Evolutionary conservation across 805 yeast species (phyloP).

Genomic region (Saccharomycopsis sp.): DNA sequence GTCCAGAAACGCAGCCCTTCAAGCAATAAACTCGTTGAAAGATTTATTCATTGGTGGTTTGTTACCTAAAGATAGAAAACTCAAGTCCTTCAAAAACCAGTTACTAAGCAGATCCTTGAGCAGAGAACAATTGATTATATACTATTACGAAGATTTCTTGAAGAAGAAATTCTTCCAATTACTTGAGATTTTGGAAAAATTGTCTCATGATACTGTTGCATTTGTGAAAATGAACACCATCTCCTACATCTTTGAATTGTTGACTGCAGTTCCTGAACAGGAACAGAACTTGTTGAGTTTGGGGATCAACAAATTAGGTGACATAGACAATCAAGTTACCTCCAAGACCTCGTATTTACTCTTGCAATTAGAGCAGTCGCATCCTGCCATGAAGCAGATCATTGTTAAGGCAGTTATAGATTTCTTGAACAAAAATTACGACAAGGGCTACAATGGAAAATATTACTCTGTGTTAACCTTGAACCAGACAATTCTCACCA

Average conservation of each 20-base stretch:
- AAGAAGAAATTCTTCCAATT: constrained; percentile 72
- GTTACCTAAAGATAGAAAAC: constrained; percentile 75
- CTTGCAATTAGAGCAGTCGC: constrained; percentile 76
- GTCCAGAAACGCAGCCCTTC: constrained; percentile 87
- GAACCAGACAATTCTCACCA: constrained; percentile 85
- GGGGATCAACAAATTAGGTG: constrained; percentile 93
- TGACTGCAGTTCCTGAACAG: constrained; percentile 90
- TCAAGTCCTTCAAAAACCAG: constrained; percentile 74
- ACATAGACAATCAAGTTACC: constrained; percentile 81
- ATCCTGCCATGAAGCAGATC: constrained; percentile 91
- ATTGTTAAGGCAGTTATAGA: constrained; percentile 77
- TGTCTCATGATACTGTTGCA: constrained; percentile 86
- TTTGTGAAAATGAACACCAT: constrained; percentile 78
- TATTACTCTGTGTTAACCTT: constrained; percentile 84
- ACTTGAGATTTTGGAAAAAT: constrained; percentile 65
- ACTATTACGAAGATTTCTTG: constrained; percentile 84
- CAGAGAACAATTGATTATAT: constrained; percentile 57
- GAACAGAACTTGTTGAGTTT: constrained; percentile 83
- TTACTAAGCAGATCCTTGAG: constrained; percentile 41
- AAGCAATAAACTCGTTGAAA: constrained; percentile 80
- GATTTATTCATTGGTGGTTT: constrained; percentile 83
- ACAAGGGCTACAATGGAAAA: constrained; percentile 73
- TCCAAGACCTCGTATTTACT: constrained; percentile 81
- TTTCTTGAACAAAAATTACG: constrained; percentile 61
- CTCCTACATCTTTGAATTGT: constrained; percentile 68